Evolutionary conservation across 2,329 filamentous ascomycete species (phyloP), one percentile per base, ranked within the genome.

Genomic region (Epichloe coenophiala): DNA sequence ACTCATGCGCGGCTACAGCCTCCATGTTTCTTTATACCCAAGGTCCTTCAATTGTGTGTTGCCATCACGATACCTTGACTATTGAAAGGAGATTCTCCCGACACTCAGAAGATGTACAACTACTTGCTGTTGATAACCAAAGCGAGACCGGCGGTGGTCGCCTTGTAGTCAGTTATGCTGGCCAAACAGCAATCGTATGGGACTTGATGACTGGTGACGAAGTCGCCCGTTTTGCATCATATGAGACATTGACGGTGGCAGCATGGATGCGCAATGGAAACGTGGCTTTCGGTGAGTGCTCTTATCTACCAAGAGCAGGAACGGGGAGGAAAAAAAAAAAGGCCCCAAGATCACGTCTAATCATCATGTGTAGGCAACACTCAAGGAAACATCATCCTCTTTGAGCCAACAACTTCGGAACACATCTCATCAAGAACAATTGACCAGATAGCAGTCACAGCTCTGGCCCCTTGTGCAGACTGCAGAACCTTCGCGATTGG

Each of bases 251-350:
- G 55, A 83, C 83, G 21, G 84, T 88, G 33, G 91, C 90, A 38
- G 77, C 86, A 12, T 98, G 93, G 88, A 96, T 98, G 90, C 80
- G 84, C 43, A 96, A 96, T 69, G 93, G 93, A 50, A 95, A 95
- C 69, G 84, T 98, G 57, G 91, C 88, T 38, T 97, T 97, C 73
- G 93, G 91, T 96, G 75, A 67, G 82, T 61, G 5, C 1, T 38
- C 38, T 3, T 35, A 7, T 21, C 12, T 12, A 11, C 6, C 12
- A 13, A 13, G 37, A 38, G 6, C 2, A n/a, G 3, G 13, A 38
- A n/a, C 8, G 13, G 1, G 5, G 7, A 6, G 0, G n/a, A n/a
- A n/a, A n/a, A 15, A 27, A 23, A 50, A 3, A 13, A 31, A 8
- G 17, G 17, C n/a, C 13, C 6, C 35, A 33, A 15, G 4, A 2